Evolutionary conservation across 2,329 filamentous ascomycete species (phyloP).

Genomic region (Ceratocystis variospora): DNA sequence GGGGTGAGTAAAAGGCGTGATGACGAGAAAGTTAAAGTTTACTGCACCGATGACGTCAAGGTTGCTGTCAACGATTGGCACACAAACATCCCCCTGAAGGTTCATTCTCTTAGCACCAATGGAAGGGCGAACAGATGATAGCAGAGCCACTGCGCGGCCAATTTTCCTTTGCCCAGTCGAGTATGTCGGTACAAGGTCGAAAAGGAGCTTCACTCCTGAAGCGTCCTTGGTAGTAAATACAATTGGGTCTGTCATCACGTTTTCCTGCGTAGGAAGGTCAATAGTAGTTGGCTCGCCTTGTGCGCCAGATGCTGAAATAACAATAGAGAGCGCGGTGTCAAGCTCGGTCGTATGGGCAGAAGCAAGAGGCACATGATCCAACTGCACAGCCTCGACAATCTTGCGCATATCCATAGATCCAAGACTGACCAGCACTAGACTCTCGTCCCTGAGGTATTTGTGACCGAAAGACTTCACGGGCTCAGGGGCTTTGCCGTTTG

Average conservation of each 20-base stretch:
- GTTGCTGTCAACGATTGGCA: conserved; percentile 74
- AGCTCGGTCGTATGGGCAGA: conserved; percentile 86
- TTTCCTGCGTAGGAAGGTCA: conserved; percentile 86
- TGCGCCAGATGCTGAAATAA: conserved; percentile 75
- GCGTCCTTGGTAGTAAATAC: conserved; percentile 71
- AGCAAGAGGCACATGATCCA: conserved; percentile 76
- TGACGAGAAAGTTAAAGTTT: conserved; percentile 92
- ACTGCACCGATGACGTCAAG: conserved; percentile 87
- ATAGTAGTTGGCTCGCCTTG: conserved; percentile 77
- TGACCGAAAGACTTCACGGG: conserved; percentile 93
- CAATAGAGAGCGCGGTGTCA: conserved; percentile 83
- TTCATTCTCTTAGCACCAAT: conserved; percentile 80
- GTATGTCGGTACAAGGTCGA: conserved; percentile 93
- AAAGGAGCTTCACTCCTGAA: conserved; percentile 72
- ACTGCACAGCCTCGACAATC: conserved; percentile 60
- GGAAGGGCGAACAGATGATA: conserved; percentile 72
- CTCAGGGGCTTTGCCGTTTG: conserved; percentile 48
- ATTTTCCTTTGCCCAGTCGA: conserved; percentile 73
- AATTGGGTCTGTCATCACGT: conserved; percentile 84
- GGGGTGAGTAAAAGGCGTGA: conserved; percentile 85
- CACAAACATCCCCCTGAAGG: conserved; percentile 78
- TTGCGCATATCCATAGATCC: conserved; percentile 93
- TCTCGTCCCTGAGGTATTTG: conserved; percentile 78
- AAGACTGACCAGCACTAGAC: conserved; percentile 80
- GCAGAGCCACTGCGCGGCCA: conserved; percentile 73